These are phyloP conservation scores for Vigna angularis DNA, from an alignment of 306 rosid species.

Conservation along the genomic window DNA sequence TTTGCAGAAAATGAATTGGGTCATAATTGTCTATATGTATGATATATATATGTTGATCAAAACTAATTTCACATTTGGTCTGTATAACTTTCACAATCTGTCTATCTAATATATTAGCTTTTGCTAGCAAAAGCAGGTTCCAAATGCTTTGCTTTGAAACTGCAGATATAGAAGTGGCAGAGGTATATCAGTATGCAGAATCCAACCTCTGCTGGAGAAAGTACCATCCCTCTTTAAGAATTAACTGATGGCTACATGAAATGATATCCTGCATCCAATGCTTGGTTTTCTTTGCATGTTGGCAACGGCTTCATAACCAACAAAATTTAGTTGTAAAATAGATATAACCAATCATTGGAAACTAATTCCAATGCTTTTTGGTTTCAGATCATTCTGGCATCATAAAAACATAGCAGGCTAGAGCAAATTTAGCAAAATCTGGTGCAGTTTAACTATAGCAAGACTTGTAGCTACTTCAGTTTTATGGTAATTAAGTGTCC, in stretches of 20 bases:
- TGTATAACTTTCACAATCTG: not conserved
- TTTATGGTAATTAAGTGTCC: not conserved
- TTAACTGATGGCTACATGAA: too few species aligned
- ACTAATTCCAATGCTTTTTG: not conserved
- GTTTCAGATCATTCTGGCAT: conserved; percentile 12
- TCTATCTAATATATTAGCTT: not conserved
- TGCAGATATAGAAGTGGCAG: not conserved
- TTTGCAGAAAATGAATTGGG: conserved; percentile 16
- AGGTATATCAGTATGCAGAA: not conserved
- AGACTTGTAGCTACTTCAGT: not conserved
- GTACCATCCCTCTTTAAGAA: not conserved
- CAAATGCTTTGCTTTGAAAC: not conserved
- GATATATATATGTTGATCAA: not conserved
- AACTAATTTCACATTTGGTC: not conserved
- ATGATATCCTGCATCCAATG: not conserved
- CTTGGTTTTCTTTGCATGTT: not conserved
- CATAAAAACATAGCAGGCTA: not conserved
- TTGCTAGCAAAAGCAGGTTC: not conserved
- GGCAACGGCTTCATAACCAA: not conserved
- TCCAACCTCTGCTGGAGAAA: conserved; percentile 21
- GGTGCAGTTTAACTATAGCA: not conserved
- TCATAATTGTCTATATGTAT: not conserved
- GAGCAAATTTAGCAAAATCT: not conserved
- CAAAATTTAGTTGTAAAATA: not conserved
- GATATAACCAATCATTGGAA: not conserved